A percentile compares a stretch with the other conserved stretches of the same genome.
Conservation (phyloP, 352 stramenopile species). For the Hyaloperonospora arabidopsidis region DNA sequence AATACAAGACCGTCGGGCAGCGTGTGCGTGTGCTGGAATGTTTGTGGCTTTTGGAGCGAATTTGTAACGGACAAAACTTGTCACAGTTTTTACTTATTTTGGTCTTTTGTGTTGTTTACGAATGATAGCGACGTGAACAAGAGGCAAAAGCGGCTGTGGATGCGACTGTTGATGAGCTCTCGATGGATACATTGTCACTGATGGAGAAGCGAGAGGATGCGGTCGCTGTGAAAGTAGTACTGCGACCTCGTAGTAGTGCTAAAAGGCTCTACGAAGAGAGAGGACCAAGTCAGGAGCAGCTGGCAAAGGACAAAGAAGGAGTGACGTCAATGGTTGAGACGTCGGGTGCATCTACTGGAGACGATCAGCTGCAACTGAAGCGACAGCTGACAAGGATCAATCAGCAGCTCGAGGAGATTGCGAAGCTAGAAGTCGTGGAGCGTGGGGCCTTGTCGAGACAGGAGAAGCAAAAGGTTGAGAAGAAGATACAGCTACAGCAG, state of each 20-base stretch:
- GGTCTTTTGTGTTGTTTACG: too few relatives aligned
- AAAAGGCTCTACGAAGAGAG: slow-evolving; percentile 2
- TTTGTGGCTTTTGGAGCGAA: not conserved
- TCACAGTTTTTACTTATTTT: too few relatives aligned
- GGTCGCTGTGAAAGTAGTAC: not conserved
- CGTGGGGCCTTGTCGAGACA: slow-evolving; percentile 22
- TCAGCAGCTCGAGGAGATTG: slow-evolving; percentile 34
- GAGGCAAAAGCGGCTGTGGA: slow-evolving; percentile 6
- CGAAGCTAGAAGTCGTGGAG: slow-evolving; percentile 17
- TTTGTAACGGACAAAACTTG: too few relatives aligned
- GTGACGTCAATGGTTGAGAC: not conserved
- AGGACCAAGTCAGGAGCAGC: not conserved
- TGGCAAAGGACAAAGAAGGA: not conserved
- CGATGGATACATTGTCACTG: slow-evolving; percentile 35
- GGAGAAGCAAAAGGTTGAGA: slow-evolving; percentile 27
- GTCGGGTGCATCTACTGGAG: not conserved
- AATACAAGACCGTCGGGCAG: slow-evolving; percentile 69
- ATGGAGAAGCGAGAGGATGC: slow-evolving; percentile 14
- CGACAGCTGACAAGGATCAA: slow-evolving; percentile 49
- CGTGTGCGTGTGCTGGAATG: slow-evolving; percentile 27
- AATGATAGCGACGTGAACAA: slow-evolving; percentile 19
- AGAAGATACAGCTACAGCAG: slow-evolving; percentile 27
- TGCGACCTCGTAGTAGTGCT: not conserved
- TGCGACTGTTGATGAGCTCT: slow-evolving; percentile 14
- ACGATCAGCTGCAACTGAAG: slow-evolving; percentile 31